Evolutionary conservation across 1,284 basidiomycete genomes (phyloP), one percentile per base, ranked within the genome.

Genomic region (Melampsora americana): DNA sequence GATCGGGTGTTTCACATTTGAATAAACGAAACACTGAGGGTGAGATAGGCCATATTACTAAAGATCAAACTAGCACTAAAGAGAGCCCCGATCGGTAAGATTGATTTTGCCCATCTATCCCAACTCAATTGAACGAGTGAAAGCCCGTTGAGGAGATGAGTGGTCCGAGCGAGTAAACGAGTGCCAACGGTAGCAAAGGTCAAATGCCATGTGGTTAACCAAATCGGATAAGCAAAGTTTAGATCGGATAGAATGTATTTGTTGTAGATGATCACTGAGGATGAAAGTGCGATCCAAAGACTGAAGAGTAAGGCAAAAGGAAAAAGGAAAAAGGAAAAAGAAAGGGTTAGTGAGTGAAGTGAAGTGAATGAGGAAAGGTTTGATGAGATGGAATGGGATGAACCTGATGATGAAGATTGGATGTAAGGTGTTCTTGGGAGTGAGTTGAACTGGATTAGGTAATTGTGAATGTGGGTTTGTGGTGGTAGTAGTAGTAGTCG

Each of bases 81-180:
- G 28, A 78, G 76, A 18, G 76, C 77, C 18, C 77, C 77, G 68
- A 78, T 74, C 26, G 77, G 77, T 26, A 78, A 39, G 77, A 78
- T 77, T 73, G 78, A 73, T 39, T 65, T 30, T 23, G 59, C 14
- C 68, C 64, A 78, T 7, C 77, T 79, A 79, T 81, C 79, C 83
- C 79, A 53, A 83, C 83, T n/a, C 83, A 83, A 66, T 83, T 82
- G n/a, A 16, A 53, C 48, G 32, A 39, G 30, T 14, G 65, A 62
- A 20, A 70, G 12, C 18, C 69, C 65, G 44, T 81, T 77, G 61
- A 81, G 74, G 39, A 78, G 66, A 53, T 32, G 20, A 35, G 61
- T 78, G 16, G 77, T 50, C 12, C 61, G 77, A 16, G 69, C 32
- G 28, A 71, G 62, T 35, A 64, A 39, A 1, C 68, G 56, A 48